These are phyloP conservation scores for Melampsora americana DNA, from an alignment of 1,284 basidiomycete species.

Conservation along the genomic window DNA sequence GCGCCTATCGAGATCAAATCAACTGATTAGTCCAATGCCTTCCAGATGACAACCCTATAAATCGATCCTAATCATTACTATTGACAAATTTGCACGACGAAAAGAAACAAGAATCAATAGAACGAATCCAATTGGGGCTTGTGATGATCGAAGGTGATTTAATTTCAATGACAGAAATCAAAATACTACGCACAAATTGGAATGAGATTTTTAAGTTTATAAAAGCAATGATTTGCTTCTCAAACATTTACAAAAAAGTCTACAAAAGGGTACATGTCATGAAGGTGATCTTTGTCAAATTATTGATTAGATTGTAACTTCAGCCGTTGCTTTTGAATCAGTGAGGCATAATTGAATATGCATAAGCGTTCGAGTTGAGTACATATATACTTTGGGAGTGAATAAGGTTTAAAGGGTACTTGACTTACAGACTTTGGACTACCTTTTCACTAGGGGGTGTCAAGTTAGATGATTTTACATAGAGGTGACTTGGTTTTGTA, in stretches of 20 bases:
- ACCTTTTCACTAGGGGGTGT: too few relatives aligned
- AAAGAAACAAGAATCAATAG: conserved; percentile 52
- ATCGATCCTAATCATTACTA: conserved; percentile 69
- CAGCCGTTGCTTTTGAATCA: conserved; percentile 74
- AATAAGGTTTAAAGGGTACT: too few relatives aligned
- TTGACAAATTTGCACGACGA: conserved; percentile 53
- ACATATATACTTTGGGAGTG: too few relatives aligned
- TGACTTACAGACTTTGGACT: too few relatives aligned
- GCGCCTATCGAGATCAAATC: too few relatives aligned
- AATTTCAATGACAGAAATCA: conserved; percentile 56
- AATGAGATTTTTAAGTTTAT: conserved; percentile 61
- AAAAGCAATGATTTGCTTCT: conserved; percentile 64
- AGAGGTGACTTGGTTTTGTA: too few relatives aligned
- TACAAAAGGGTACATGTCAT: conserved; percentile 45
- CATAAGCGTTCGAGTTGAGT: too few relatives aligned
- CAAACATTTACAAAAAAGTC: conserved; percentile 55
- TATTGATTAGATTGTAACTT: conserved; percentile 66
- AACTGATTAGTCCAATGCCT: conserved; percentile 76
- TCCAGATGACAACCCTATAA: conserved; percentile 70
- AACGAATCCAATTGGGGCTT: conserved; percentile 46
- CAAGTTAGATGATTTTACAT: too few relatives aligned
- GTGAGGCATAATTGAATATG: too few relatives aligned
- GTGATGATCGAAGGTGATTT: conserved; percentile 63
- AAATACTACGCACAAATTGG: conserved; percentile 47
- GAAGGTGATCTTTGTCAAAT: conserved; percentile 58